Evolutionary conservation across 805 yeast species (phyloP), one percentile per base, ranked within the genome.

Genomic region (Torulaspora indica): DNA sequence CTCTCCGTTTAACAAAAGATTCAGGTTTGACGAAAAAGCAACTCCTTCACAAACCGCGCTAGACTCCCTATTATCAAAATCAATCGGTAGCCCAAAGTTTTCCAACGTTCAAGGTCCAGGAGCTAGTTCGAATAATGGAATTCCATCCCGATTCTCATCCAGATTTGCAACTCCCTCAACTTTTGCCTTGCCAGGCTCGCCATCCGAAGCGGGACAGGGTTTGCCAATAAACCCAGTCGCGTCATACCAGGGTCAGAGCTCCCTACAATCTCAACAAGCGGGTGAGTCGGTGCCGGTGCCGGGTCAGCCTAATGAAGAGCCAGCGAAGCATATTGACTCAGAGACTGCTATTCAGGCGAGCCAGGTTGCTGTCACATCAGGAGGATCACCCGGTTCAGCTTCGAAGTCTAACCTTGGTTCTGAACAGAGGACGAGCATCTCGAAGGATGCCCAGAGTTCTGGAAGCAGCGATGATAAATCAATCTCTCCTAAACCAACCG

Each of bases 1-100:
- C 13, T 48, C 60, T 7, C 56, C 56, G 0, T 48, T 48, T 23
- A 36, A 40, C n/a, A 60, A 58, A 43, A 43, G 63, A 8, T 29
- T 47, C 10, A 53, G 56, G 17, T 31, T 49, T 8, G 60, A 57
- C 9, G 63, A 58, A 10, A 58, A 49, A 34, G 60, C 57, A 5
- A 58, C 64, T 1, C 60, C 62, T 1, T 60, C 64, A 7, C 58
- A 57, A 29, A 54, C 66, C 8, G 64, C 67, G 1, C 41, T 63
- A 15, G 65, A 63, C 40, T 54, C 65, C 1, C 45, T 63, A n/a
- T 45, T 63, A 28, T 51, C 61, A 4, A 57, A 52, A 33, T 51
- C 63, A 1, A 46, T 55, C 2, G 49, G 54, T 9, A 60, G 58
- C 25, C 57, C 58, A 1, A 48, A 54, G 30, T 40, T 51, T 5